Evolutionary conservation across 2,329 filamentous ascomycete genomes (phyloP), one percentile per base, ranked within the genome.

Genomic region (Aspergillus aculeatinus): DNA sequence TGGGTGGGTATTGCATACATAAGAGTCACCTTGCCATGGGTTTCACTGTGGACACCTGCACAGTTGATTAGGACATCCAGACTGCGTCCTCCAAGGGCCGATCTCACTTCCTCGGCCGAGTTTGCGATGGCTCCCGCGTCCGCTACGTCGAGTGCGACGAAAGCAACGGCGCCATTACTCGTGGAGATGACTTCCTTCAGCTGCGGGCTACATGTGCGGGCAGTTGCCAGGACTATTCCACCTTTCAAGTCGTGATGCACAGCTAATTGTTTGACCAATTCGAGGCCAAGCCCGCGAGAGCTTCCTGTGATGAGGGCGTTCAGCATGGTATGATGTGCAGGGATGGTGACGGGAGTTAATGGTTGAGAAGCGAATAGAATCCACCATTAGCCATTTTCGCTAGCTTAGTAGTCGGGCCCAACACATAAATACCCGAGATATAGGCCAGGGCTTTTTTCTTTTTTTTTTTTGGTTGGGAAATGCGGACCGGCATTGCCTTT

Each of bases 41-140:
- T 35, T 5, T 33, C 11, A 4, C 29, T 23, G 31, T 54, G 31
- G 33, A 74, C 63, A 1, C 74, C 77, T 1, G 75, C 77, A 60
- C 77, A 77, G 63, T 78, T 78, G 60, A 77, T 70, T n/a, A 81
- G 59, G 1, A 79, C 68, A 62, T 80, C 78, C 0, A 80, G 66
- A 3, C 75, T 75, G 6, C 69, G 68, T 31, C 68, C 72, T 9
- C 55, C 60, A 0, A 78, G 58, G 1, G 60, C 59, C 6, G 55
- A 55, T 25, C 72, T 70, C 9, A 76, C 70, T 7, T 67, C 60
- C 0, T 59, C 57, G 1, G 63, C 73, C 2, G 74, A 76, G 12
- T 68, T 47, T 27, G 71, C 63, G n/a, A 78, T 67, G 16, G 64
- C 71, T 6, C 51, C 54, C 27, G 67, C 58, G 53, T 73, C 59